Conservation (phyloP, 805 yeast species). For the Clavispora asparagi region DNA sequence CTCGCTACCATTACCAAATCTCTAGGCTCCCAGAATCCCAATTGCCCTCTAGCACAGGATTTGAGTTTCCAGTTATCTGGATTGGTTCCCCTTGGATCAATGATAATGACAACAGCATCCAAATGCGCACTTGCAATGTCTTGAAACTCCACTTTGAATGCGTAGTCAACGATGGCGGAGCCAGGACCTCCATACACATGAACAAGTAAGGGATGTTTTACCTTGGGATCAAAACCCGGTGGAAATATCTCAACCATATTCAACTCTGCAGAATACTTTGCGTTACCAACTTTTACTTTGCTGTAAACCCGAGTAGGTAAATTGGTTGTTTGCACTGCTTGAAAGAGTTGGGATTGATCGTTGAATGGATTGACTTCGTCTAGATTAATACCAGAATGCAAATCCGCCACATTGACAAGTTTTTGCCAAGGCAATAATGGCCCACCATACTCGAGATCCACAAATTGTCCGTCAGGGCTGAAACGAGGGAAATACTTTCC, state of each 20-base stretch:
- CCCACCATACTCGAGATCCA: conserved; percentile 16
- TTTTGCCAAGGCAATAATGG: conserved; percentile 24
- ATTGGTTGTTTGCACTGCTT: conserved; percentile 29
- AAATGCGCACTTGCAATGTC: conserved; percentile 53
- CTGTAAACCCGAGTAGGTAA: conserved; percentile 47
- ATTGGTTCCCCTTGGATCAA: conserved; percentile 85
- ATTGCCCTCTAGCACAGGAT: conserved; percentile 48
- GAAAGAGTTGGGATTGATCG: conserved; percentile 7
- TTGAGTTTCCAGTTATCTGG: conserved; percentile 66
- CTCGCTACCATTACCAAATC: conserved; percentile 54
- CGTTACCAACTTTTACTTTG: conserved; percentile 23
- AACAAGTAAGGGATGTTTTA: conserved; percentile 58
- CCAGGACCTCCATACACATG: conserved; percentile 82
- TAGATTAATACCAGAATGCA: conserved; percentile 5
- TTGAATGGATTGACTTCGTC: conserved; percentile 12
- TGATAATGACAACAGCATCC: conserved; percentile 56
- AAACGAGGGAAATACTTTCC: conserved; percentile 15
- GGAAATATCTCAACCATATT: conserved; percentile 64
- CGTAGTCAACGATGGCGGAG: conserved; percentile 49
- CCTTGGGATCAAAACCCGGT: conserved; percentile 40
- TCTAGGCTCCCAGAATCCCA: conserved; percentile 76
- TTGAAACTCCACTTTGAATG: conserved; percentile 49
- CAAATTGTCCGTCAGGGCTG: conserved; percentile 19
- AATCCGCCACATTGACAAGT: conserved; percentile 15
- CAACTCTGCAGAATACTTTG: conserved; percentile 32